Evolutionary conservation across 1,284 basidiomycete genomes (phyloP).

Genomic region (Tilletia setariae): DNA sequence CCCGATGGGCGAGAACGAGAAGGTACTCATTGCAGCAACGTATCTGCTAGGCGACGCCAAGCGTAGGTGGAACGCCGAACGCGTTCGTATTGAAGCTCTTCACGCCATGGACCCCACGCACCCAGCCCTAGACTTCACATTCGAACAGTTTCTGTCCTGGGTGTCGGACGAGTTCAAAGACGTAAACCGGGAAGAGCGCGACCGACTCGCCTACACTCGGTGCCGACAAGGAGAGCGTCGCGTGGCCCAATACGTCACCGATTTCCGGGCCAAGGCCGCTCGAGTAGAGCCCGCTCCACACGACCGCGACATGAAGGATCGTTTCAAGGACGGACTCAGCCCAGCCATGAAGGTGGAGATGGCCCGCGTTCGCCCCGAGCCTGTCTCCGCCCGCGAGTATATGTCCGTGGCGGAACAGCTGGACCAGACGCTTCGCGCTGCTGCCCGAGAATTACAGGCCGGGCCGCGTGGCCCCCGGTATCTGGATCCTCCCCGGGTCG

Average conservation of each 20-base stretch:
- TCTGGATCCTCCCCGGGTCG: background rate
- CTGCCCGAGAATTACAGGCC: background rate
- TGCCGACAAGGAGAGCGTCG: background rate
- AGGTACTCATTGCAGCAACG: background rate
- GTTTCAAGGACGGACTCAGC: background rate
- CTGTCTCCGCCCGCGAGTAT: background rate
- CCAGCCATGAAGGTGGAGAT: background rate
- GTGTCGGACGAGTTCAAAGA: background rate
- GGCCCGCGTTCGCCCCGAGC: background rate
- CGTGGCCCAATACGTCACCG: background rate
- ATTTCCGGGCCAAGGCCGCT: background rate
- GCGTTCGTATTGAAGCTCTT: background rate
- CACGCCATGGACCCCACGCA: background rate
- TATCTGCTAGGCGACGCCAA: background rate
- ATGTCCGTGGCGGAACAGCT: background rate
- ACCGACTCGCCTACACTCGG: background rate
- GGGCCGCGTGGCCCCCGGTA: background rate
- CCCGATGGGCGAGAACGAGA: background rate
- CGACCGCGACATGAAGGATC: background rate
- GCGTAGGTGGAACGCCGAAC: background rate
- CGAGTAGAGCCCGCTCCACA: background rate
- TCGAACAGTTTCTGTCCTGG: background rate
- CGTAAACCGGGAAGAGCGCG: background rate
- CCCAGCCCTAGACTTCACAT: background rate
- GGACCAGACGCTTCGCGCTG: background rate